Evolutionary conservation across 306 rosid genomes (phyloP).

Genomic region (Begonia masoniana): DNA sequence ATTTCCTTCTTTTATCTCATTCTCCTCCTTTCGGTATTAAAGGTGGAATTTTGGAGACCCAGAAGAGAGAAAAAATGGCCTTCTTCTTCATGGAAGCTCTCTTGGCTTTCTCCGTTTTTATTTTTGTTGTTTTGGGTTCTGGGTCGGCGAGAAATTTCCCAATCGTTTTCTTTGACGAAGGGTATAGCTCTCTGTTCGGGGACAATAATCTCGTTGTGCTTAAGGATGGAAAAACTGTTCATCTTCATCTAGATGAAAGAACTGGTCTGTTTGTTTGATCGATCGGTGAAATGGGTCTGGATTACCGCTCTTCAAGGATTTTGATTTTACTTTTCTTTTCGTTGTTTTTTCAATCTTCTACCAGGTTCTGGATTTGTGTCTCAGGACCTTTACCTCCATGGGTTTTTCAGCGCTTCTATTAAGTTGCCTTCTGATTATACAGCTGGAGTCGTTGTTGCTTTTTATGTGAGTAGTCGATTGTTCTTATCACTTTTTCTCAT

Average conservation of each 20-base stretch:
- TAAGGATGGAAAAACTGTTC: slow-evolving; percentile 72
- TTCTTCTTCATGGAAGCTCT: slow-evolving; percentile 17
- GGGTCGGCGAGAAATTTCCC: slow-evolving; percentile 38
- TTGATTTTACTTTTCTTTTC: neutral
- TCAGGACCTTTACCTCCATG: slow-evolving; percentile 82
- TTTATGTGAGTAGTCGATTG: slow-evolving; percentile 58
- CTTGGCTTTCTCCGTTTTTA: slow-evolving; percentile 13
- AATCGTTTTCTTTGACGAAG: slow-evolving; percentile 64
- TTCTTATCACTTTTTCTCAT: neutral
- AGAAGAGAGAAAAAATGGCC: slow-evolving; percentile 25
- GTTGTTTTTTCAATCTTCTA: neutral
- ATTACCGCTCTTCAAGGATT: slow-evolving; percentile 5
- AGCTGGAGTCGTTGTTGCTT: slow-evolving; percentile 95
- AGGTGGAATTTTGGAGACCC: neutral
- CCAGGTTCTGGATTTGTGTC: slow-evolving; percentile 95
- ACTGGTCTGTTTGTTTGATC: slow-evolving; percentile 36
- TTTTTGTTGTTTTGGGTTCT: slow-evolving; percentile 23
- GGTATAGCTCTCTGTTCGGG: slow-evolving; percentile 69
- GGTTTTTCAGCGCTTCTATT: slow-evolving; percentile 83
- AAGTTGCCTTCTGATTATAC: slow-evolving; percentile 90
- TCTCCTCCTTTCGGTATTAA: too few species aligned
- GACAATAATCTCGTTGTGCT: slow-evolving; percentile 52
- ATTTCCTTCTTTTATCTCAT: too few species aligned
- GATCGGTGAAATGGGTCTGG: neutral
- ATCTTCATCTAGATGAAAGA: slow-evolving; percentile 62